A percentile compares a stretch with the other conserved stretches of the same genome.
These are phyloP conservation scores for Curvularia spicifera DNA, from an alignment of 2,329 filamentous ascomycete genomes.

Conservation along the genomic window DNA sequence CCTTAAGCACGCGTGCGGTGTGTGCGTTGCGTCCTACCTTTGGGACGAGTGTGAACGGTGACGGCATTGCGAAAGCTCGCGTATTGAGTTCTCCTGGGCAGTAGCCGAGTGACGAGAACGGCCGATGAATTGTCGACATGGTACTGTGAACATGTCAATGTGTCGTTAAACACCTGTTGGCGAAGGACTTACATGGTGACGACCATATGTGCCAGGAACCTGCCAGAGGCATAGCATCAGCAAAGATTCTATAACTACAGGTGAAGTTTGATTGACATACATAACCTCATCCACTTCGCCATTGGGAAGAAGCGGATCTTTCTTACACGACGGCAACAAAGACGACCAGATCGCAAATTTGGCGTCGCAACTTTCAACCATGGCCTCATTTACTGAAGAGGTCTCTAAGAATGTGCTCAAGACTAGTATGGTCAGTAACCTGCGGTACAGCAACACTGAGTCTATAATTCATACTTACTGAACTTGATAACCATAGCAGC, in stretches of 20 bases:
- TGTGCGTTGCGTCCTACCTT: slow-evolving; percentile 59
- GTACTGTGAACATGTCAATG: slow-evolving; percentile 24
- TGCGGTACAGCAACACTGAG: background rate
- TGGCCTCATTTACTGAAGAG: slow-evolving; percentile 33
- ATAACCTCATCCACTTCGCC: slow-evolving; percentile 84
- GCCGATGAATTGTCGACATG: slow-evolving; percentile 50
- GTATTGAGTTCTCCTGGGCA: slow-evolving; percentile 40
- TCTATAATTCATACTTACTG: slow-evolving; percentile 49
- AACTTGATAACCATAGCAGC: slow-evolving; percentile 72
- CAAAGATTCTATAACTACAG: background rate
- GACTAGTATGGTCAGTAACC: slow-evolving; percentile 30
- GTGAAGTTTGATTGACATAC: slow-evolving; percentile 21
- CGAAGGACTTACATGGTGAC: slow-evolving; percentile 52
- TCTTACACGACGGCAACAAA: slow-evolving; percentile 75
- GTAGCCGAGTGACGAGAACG: slow-evolving; percentile 46
- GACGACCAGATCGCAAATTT: slow-evolving; percentile 76
- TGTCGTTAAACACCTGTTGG: background rate
- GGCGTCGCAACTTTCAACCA: slow-evolving; percentile 73
- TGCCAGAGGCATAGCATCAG: slow-evolving; percentile 1
- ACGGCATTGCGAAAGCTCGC: slow-evolving; percentile 67
- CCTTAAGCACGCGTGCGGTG: slow-evolving; percentile 78
- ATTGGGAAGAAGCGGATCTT: slow-evolving; percentile 69
- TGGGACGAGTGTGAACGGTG: slow-evolving; percentile 56
- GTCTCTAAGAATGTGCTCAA: slow-evolving; percentile 56
- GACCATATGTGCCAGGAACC: slow-evolving; percentile 84